Evolutionary conservation across 2,329 filamentous ascomycete species (phyloP).

Genomic region (Orbilia brochopaga): DNA sequence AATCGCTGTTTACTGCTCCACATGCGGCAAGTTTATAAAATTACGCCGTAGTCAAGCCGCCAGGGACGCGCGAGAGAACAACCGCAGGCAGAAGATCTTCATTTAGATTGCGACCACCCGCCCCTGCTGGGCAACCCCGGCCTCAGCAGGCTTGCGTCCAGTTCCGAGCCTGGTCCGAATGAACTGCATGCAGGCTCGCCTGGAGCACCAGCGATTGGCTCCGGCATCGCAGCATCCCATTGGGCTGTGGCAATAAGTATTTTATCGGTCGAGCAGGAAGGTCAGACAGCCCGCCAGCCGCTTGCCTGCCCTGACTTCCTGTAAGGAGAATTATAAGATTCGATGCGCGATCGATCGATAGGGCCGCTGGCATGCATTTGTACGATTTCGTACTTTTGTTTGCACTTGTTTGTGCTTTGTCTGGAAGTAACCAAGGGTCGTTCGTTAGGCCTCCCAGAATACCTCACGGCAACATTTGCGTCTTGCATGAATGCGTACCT

Average conservation of each 20-base stretch:
- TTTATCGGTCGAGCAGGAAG: background rate
- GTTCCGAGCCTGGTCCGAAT: background rate
- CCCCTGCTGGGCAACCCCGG: constrained; percentile 31
- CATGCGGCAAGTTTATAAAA: constrained; percentile 48
- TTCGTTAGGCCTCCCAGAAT: constrained; percentile 10
- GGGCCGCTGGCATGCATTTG: background rate
- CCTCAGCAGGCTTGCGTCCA: background rate
- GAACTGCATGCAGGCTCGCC: constrained; percentile 1
- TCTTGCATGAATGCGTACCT: constrained; percentile 12
- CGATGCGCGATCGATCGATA: too few relatives aligned
- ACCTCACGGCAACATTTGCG: constrained; percentile 5
- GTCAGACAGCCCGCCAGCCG: background rate
- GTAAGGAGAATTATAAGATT: too few relatives aligned
- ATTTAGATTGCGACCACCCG: constrained; percentile 45
- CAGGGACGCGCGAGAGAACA: constrained; percentile 12
- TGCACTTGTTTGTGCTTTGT: too few relatives aligned
- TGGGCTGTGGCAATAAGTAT: background rate
- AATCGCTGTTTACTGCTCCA: constrained; percentile 31
- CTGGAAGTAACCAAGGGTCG: too few relatives aligned
- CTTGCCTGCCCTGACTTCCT: background rate
- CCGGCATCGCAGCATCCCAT: constrained; percentile 14
- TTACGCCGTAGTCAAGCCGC: constrained; percentile 13
- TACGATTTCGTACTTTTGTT: too few relatives aligned
- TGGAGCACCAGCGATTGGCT: constrained; percentile 46
- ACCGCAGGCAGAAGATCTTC: constrained; percentile 41